Percentiles rank a stretch among this genome's conserved stretches.
Conservation (phyloP, 495 filamentous ascomycete genomes). For the Xylona heveae region DNA sequence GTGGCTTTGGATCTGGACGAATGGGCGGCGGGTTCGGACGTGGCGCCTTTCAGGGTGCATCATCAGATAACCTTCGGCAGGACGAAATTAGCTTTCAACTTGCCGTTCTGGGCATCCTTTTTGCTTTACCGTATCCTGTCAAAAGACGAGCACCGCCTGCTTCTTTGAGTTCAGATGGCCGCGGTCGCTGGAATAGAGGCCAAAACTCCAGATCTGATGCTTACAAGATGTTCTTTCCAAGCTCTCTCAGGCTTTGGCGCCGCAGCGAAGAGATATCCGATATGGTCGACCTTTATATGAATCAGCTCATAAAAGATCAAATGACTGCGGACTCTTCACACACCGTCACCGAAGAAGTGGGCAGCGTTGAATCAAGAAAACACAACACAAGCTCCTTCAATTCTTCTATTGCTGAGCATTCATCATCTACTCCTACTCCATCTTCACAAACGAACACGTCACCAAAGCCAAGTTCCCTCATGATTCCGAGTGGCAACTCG, state of each 20-base stretch:
- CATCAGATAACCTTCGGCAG: constrained; percentile 57
- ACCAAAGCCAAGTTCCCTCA: constrained; percentile 1
- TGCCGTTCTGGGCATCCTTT: constrained; percentile 62
- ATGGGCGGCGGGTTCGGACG: constrained; percentile 17
- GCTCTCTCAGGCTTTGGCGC: constrained; percentile 53
- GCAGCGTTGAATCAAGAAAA: constrained; percentile 3
- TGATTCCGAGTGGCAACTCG: constrained; percentile 24
- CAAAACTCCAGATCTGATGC: constrained; percentile 23
- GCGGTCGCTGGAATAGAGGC: constrained; percentile 8
- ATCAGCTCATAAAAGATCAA: constrained; percentile 14
- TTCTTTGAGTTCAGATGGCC: constrained; percentile 9
- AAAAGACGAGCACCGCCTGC: constrained; percentile 31
- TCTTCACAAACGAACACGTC: constrained; percentile 1
- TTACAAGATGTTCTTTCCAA: constrained; percentile 75
- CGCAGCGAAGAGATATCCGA: constrained; percentile 58
- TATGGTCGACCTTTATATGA: constrained; percentile 44
- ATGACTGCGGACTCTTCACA: constrained; percentile 6
- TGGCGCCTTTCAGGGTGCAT: constrained; percentile 20
- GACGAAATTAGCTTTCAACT: constrained; percentile 85
- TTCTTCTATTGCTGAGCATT: not conserved
- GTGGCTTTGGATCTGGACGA: constrained; percentile 16
- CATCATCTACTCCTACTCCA: not conserved
- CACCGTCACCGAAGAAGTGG: constrained; percentile 4
- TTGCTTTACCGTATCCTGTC: constrained; percentile 68
- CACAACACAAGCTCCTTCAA: no score